These are phyloP conservation scores for Acanthamoeba quina DNA, from an alignment of 208 protist genomes.

Conservation along the genomic window DNA sequence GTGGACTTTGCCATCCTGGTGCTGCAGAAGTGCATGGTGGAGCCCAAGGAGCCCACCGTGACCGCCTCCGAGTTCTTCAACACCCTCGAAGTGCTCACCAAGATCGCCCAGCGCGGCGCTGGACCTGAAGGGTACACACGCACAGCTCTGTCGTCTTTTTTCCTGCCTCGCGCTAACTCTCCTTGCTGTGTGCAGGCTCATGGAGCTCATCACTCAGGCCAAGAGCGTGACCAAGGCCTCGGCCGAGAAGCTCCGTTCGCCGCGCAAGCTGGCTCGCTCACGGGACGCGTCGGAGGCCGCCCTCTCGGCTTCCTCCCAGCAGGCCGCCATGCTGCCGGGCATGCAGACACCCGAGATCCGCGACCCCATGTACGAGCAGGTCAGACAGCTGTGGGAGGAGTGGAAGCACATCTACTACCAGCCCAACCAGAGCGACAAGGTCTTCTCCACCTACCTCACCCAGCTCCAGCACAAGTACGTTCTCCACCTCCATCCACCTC, in stretches of 20 bases:
- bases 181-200: not conserved
- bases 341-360: not conserved
- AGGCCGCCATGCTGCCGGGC: not conserved
- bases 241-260: conserved; percentile 52
- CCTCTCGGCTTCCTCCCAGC: not conserved
- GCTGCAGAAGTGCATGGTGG: conserved; percentile 78
- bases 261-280: conserved; percentile 63
- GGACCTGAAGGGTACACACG: conserved; percentile 61
- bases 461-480: conserved; percentile 69
- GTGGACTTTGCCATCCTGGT: conserved; percentile 82
- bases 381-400: conserved; percentile 72
- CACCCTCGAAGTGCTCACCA: conserved; percentile 79
- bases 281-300: not conserved
- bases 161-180: not conserved
- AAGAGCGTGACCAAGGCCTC: conserved; percentile 68
- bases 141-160: not conserved
- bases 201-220: conserved; percentile 67
- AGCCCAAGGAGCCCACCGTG: conserved; percentile 70
- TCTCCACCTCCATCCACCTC: not conserved
- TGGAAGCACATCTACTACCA: conserved; percentile 71
- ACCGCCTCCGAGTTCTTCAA: conserved; percentile 73
- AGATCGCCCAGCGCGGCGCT: conserved; percentile 74
- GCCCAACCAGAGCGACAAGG: conserved; percentile 70
- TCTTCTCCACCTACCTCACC: conserved; percentile 51
- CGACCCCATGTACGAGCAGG: conserved; percentile 62